Evolutionary conservation across 129 eudicot species (phyloP).

Genomic region (Erigeron canadensis): DNA sequence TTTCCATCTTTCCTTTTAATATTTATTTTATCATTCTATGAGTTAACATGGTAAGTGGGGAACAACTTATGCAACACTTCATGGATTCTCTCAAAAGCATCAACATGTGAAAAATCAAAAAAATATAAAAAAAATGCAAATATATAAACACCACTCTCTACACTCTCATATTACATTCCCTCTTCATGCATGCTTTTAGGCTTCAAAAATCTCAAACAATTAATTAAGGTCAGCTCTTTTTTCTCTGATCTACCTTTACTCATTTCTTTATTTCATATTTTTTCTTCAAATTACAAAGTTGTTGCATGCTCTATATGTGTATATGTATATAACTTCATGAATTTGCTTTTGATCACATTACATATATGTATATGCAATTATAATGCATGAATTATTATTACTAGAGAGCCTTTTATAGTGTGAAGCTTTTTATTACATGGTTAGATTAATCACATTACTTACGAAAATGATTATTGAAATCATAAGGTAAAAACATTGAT

Average conservation of each 20-base stretch:
- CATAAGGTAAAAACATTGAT: neutral
- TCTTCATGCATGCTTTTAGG: conserved; percentile 17
- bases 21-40: too few relatives aligned
- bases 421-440: too few relatives aligned
- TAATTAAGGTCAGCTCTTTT: conserved; percentile 21
- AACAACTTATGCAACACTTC: conserved; percentile 28
- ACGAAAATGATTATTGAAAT: neutral
- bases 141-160: conserved; percentile 13
- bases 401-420: too few relatives aligned
- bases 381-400: too few relatives aligned
- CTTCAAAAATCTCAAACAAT: conserved; percentile 18
- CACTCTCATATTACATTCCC: conserved; percentile 20
- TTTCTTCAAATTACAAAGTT: neutral
- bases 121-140: conserved; percentile 1
- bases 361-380: too few relatives aligned
- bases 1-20: too few relatives aligned
- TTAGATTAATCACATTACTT: neutral
- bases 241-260: conserved; percentile 21
- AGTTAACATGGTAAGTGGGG: too few relatives aligned
- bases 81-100: conserved; percentile 29
- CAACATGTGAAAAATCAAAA: conserved; percentile 21
- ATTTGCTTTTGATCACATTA: too few relatives aligned
- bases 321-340: too few relatives aligned
- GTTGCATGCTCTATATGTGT: neutral
- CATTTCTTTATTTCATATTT: neutral